phyloP scores from a whole-genome alignment of 73 alveolate species.

The Paramecium biaurelia region DNA sequence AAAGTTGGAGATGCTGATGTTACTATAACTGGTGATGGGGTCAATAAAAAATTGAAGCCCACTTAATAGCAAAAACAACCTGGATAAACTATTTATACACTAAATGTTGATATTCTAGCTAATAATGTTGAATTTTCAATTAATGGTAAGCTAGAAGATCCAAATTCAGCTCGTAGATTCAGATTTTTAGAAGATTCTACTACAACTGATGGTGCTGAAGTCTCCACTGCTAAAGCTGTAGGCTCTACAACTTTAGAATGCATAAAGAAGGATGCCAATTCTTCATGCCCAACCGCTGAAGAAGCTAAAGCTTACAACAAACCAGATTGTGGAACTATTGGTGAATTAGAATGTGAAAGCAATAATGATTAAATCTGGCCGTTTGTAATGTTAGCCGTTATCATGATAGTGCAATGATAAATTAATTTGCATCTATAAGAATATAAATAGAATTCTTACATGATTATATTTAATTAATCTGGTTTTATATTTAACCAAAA shows the following conservation, averaged over 20 bases:
- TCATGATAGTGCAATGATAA: background rate
- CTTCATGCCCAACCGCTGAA: conserved; percentile 9
- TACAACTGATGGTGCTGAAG: conserved; percentile 12
- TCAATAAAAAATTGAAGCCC: background rate
- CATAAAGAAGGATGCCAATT: background rate
- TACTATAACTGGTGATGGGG: conserved; percentile 12
- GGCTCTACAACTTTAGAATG: background rate
- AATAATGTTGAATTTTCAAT: background rate
- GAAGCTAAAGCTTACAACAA: background rate
- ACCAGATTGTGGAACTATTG: conserved; percentile 30
- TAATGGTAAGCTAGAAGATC: background rate
- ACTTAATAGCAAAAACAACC: background rate
- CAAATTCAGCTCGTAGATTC: background rate
- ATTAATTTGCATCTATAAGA: background rate
- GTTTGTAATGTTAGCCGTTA: background rate
- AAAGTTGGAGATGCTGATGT: conserved; percentile 5
- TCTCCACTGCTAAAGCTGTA: background rate
- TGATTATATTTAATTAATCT: background rate
- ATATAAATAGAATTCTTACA: background rate
- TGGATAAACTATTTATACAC: background rate
- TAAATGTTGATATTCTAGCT: background rate
- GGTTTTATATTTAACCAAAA: background rate
- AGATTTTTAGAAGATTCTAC: background rate
- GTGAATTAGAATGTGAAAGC: background rate
- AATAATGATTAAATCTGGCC: background rate